phyloP scores from a whole-genome alignment of 441 rosid genomes.

The Brassica hybrid region DNA sequence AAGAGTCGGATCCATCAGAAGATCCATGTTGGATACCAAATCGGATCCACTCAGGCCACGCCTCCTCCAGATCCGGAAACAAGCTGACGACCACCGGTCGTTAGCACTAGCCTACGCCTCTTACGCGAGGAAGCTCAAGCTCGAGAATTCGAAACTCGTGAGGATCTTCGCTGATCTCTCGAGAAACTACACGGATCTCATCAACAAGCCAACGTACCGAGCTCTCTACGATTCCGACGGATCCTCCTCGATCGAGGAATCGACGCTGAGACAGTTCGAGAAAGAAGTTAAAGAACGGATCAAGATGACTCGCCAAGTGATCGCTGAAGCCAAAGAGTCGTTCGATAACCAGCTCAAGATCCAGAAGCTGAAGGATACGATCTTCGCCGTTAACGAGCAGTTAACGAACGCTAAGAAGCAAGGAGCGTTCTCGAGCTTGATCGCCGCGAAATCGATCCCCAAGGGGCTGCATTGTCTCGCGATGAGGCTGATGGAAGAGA shows the following conservation, averaged over 20 bases:
- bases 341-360: constrained; percentile 95
- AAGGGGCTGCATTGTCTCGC: constrained; percentile 91
- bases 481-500: constrained; percentile 94
- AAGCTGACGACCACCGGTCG: constrained; percentile 88
- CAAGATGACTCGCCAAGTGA: constrained; percentile 79
- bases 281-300: constrained; percentile 95
- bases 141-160: constrained; percentile 87
- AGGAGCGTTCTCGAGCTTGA: constrained; percentile 88
- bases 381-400: constrained; percentile 84
- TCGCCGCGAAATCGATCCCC: constrained; percentile 91
- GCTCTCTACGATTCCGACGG: constrained; percentile 69
- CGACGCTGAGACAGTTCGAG: constrained; percentile 71
- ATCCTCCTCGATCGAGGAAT: constrained; percentile 63
- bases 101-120: constrained; percentile 83
- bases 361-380: constrained; percentile 88
- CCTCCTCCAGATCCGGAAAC: constrained; percentile 87
- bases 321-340: constrained; percentile 88
- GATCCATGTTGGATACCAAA: constrained; percentile 82
- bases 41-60: constrained; percentile 91
- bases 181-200: constrained; percentile 75
- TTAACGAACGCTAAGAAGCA: constrained; percentile 88
- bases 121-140: constrained; percentile 94
- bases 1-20: constrained; percentile 56
- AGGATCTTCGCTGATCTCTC: constrained; percentile 90
- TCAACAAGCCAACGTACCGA: constrained; percentile 66